These are phyloP conservation scores for Hypseocharis bilobata DNA, from an alignment of 441 rosid species.

Conservation along the genomic window DNA sequence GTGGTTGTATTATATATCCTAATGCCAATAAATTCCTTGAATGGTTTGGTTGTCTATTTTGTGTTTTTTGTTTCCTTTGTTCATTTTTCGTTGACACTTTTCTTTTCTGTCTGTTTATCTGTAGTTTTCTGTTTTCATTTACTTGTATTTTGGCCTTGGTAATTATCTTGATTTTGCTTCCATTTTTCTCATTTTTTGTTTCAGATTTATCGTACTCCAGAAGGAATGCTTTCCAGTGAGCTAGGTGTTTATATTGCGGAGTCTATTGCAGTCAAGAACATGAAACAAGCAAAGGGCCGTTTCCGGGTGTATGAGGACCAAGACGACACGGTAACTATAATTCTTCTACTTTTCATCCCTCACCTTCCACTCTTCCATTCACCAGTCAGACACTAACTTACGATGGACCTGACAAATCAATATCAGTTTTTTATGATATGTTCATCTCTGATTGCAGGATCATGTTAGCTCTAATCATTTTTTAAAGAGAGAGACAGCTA, in stretches of 20 bases:
- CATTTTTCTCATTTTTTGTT: conserved; percentile 17
- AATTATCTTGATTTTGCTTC: background rate
- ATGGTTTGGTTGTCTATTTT: background rate
- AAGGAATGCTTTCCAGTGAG: conserved; percentile 82
- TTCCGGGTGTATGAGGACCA: conserved; percentile 46
- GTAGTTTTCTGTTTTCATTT: background rate
- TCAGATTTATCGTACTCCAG: conserved; percentile 80
- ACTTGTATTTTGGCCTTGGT: conserved; percentile 7
- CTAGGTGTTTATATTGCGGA: conserved; percentile 89
- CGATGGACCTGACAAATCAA: background rate
- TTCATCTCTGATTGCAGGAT: conserved; percentile 35
- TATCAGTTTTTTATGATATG: conserved; percentile 12
- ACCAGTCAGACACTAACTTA: background rate
- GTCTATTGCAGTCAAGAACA: conserved; percentile 54
- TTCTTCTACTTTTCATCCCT: conserved; percentile 3
- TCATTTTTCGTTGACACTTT: background rate
- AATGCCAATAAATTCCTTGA: background rate
- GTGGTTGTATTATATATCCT: background rate
- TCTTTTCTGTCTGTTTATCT: background rate
- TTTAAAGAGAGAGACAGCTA: conserved; percentile 51
- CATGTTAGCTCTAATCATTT: conserved; percentile 41
- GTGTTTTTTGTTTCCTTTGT: background rate
- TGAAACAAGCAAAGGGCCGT: conserved; percentile 57
- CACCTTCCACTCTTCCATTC: background rate
- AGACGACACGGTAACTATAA: conserved; percentile 40